Evolutionary conservation across 371 early-diverging fungal genomes (phyloP).

Genomic region (Lichtheimia ornata): DNA sequence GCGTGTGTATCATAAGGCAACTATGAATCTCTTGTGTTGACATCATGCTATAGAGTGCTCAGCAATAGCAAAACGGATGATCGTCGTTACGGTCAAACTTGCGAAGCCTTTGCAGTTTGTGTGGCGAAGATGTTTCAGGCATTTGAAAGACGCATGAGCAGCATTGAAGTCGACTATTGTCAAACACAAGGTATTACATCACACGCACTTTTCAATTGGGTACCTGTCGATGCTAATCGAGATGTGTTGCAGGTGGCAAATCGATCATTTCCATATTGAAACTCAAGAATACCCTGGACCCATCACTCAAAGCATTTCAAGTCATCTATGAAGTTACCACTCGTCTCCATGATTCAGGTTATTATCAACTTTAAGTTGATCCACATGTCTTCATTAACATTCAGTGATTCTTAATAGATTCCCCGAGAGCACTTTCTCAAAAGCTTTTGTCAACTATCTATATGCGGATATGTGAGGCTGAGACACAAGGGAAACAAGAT

Average conservation of each 20-base stretch:
- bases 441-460: constrained; percentile 27
- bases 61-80: neutral
- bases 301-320: neutral
- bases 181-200: neutral
- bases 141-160: constrained; percentile 31
- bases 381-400: neutral
- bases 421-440: constrained; percentile 1
- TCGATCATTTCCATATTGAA: constrained; percentile 8
- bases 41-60: neutral
- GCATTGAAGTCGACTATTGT: constrained; percentile 19
- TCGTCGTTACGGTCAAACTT: constrained; percentile 35
- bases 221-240: neutral
- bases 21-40: neutral
- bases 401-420: constrained; percentile 1
- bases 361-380: too few species aligned
- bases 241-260: neutral
- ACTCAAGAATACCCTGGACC: constrained; percentile 3
- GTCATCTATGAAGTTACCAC: neutral
- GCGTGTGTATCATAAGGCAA: neutral
- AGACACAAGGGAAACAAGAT: constrained; percentile 18
- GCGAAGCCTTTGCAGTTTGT: constrained; percentile 36
- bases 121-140: constrained; percentile 19
- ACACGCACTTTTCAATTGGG: neutral
- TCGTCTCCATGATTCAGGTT: neutral
- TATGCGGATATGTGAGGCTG: constrained; percentile 19